Conservation (phyloP, 495 filamentous ascomycete species). For the Aspergillus conjunctus region DNA sequence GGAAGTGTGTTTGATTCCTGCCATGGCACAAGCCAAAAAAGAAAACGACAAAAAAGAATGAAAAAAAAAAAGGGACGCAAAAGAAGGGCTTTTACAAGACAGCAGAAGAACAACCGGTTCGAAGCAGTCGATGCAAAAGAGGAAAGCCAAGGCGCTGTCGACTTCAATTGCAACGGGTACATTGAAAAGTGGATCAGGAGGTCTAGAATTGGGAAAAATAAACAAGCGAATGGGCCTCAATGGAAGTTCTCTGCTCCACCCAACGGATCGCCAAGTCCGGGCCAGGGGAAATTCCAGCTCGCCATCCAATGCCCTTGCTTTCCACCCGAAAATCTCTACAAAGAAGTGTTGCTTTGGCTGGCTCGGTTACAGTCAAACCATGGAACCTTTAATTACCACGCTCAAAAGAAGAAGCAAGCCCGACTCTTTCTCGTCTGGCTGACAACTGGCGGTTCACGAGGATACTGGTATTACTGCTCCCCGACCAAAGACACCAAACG, state of each 20-base stretch:
- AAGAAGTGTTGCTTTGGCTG: not conserved
- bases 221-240: no score
- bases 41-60: no score
- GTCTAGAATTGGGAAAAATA: not conserved
- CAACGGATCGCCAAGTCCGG: constrained; percentile 11
- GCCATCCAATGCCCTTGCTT: not conserved
- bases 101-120: not conserved
- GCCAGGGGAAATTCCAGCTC: not conserved
- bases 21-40: no score
- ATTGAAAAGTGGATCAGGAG: not conserved
- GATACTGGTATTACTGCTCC: not conserved
- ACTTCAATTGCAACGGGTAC: not conserved
- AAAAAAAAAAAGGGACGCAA: no score
- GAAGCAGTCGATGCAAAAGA: not conserved
- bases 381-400: not conserved
- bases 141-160: not conserved
- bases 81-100: no score
- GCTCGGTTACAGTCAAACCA: not conserved
- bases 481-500: not conserved
- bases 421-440: not conserved
- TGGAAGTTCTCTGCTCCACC: no score
- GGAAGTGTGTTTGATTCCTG: no score
- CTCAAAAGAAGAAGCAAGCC: not conserved
- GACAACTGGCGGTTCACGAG: not conserved
- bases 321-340: not conserved